Percentiles rank a stretch among this genome's conserved stretches.
Evolutionary conservation across 2,329 filamentous ascomycete genomes (phyloP).

Genomic region (Botrytis elliptica): DNA sequence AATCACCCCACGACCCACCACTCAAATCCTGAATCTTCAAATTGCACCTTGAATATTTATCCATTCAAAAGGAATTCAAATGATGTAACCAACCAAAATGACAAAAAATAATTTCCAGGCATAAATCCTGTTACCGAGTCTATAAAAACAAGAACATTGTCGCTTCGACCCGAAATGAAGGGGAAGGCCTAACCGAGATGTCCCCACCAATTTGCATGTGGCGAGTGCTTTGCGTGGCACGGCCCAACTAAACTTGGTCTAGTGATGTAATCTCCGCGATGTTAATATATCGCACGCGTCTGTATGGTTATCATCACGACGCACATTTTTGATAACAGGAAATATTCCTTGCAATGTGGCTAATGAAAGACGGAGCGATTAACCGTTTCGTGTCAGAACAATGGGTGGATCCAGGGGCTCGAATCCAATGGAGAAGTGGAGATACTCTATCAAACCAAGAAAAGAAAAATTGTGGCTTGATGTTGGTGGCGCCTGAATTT

Average conservation of each 20-base stretch:
- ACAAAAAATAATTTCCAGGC: background rate
- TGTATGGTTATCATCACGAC: conserved; percentile 5
- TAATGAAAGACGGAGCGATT: background rate
- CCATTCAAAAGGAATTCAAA: background rate
- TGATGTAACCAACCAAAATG: conserved; percentile 12
- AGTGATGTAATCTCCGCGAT: conserved; percentile 20
- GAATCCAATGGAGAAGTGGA: conserved; percentile 1
- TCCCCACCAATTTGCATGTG: background rate
- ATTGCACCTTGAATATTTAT: background rate
- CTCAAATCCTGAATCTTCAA: background rate
- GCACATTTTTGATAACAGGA: conserved; percentile 9
- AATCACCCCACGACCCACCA: background rate
- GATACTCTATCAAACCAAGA: background rate
- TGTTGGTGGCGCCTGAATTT: background rate
- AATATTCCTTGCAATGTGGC: conserved; percentile 14
- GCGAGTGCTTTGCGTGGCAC: conserved; percentile 54
- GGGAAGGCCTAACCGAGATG: conserved; percentile 1
- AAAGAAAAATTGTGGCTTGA: conserved; percentile 6
- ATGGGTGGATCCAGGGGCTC: background rate
- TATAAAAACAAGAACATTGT: conserved; percentile 61
- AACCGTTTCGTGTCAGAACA: conserved; percentile 6
- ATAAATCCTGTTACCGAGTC: conserved; percentile 28
- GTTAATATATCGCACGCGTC: conserved; percentile 10
- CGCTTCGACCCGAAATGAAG: conserved; percentile 2
- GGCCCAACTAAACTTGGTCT: conserved; percentile 53